A percentile compares a stretch with the other conserved stretches of the same genome.
phyloP scores from a whole-genome alignment of 306 rosid species.

The Cicer chorassanicum region DNA sequence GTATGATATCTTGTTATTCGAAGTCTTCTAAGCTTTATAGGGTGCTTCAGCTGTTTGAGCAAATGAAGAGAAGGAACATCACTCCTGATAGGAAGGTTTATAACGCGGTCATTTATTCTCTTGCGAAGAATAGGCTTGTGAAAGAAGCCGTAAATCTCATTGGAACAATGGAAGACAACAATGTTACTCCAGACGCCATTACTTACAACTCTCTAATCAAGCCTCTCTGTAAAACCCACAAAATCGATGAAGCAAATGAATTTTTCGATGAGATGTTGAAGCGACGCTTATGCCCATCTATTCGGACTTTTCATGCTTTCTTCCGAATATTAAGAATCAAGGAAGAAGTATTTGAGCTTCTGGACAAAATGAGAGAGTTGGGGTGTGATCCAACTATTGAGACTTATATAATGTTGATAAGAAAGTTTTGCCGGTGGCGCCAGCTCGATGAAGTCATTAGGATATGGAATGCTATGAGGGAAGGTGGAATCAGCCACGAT shows the following conservation, averaged over 20 bases:
- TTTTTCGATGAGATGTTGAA: constrained; percentile 63
- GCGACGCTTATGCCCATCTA: constrained; percentile 62
- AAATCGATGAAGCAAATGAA: constrained; percentile 64
- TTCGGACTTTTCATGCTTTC: constrained; percentile 84
- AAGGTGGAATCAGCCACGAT: constrained; percentile 65
- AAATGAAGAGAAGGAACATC: constrained; percentile 64
- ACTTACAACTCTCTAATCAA: constrained; percentile 81
- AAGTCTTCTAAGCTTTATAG: constrained; percentile 62
- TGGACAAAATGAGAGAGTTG: constrained; percentile 66
- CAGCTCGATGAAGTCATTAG: constrained; percentile 69
- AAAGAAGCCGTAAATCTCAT: constrained; percentile 69
- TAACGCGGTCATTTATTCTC: constrained; percentile 74
- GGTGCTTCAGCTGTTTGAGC: constrained; percentile 68
- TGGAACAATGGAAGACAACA: constrained; percentile 68
- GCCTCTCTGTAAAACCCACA: constrained; percentile 74
- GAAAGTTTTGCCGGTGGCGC: constrained; percentile 87
- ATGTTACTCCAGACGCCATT: constrained; percentile 65
- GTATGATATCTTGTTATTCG: constrained; percentile 85
- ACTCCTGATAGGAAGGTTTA: constrained; percentile 80
- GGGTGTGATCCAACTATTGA: constrained; percentile 72
- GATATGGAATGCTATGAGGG: constrained; percentile 79
- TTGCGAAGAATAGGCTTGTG: constrained; percentile 67
- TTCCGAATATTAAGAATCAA: constrained; percentile 61
- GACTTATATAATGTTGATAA: constrained; percentile 86
- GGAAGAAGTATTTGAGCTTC: constrained; percentile 69